These are phyloP conservation scores for Aspergillus clavatus DNA, from an alignment of 2,329 filamentous ascomycete genomes.

Conservation along the genomic window DNA sequence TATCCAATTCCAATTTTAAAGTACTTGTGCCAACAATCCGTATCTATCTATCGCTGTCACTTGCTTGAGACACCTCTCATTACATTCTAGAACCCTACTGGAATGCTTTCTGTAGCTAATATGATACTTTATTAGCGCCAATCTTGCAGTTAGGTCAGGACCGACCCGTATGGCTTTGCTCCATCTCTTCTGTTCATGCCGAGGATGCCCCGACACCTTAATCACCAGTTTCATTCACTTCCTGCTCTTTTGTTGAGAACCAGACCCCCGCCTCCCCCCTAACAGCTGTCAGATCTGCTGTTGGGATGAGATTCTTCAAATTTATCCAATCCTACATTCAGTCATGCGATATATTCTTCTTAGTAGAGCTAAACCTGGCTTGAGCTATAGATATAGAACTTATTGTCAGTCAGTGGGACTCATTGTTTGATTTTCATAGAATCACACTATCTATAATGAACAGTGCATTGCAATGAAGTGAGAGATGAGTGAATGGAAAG, in stretches of 20 bases:
- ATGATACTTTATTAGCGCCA: neutral
- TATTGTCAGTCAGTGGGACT: neutral
- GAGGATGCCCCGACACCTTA: neutral
- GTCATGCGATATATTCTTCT: too few relatives aligned
- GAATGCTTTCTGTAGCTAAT: too few relatives aligned
- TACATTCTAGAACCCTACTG: neutral
- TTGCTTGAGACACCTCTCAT: too few relatives aligned
- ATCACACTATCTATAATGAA: neutral
- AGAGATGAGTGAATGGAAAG: neutral
- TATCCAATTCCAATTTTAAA: neutral
- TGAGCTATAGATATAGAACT: neutral
- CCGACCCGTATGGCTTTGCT: too few relatives aligned
- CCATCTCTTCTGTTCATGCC: too few relatives aligned
- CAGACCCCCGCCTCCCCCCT: too few relatives aligned
- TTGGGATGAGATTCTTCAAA: too few relatives aligned
- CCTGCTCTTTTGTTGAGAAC: neutral
- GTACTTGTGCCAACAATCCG: neutral
- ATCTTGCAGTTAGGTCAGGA: neutral
- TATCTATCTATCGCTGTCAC: too few relatives aligned
- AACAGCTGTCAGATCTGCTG: too few relatives aligned
- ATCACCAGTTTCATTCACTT: neutral
- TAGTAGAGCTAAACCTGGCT: too few relatives aligned
- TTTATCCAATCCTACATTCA: too few relatives aligned
- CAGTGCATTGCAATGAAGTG: neutral
- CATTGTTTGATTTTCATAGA: neutral